phyloP scores from a whole-genome alignment of 2,329 filamentous ascomycete species.

The Conoideocrella luteorostrata region DNA sequence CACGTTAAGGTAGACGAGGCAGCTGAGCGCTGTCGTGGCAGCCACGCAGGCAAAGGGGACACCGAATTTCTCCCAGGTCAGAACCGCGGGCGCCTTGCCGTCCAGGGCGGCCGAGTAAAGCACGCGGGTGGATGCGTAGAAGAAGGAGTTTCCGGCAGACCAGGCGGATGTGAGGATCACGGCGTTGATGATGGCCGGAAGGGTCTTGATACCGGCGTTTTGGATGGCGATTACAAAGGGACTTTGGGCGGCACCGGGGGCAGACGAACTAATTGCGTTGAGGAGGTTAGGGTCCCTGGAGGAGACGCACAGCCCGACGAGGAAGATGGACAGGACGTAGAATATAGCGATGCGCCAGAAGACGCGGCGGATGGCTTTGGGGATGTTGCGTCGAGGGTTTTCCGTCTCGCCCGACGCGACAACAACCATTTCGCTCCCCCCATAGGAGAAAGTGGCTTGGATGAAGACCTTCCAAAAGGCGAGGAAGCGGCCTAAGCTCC shows the following conservation, averaged over 20 bases:
- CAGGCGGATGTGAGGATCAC: conserved; percentile 53
- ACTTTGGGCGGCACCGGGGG: conserved; percentile 37
- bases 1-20: conserved; percentile 58
- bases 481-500: conserved; percentile 33
- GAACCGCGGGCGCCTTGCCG: conserved; percentile 34
- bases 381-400: conserved; percentile 28
- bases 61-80: conserved; percentile 21
- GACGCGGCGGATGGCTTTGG: conserved; percentile 25
- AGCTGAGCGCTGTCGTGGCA: conserved; percentile 45
- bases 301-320: conserved; percentile 30
- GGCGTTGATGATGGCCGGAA: conserved; percentile 48
- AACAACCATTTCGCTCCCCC: conserved; percentile 34
- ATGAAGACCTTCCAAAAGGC: conserved; percentile 40
- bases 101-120: conserved; percentile 41
- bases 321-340: conserved; percentile 30
- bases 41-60: conserved; percentile 25
- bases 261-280: conserved; percentile 42
- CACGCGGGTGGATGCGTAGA: conserved; percentile 43
- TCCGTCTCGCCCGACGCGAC: conserved; percentile 31
- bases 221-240: conserved; percentile 53
- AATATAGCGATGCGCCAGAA: conserved; percentile 31
- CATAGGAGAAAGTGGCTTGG: conserved; percentile 41
- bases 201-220: conserved; percentile 37
- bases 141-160: conserved; percentile 52
- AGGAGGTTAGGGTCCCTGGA: conserved; percentile 28